These are phyloP conservation scores for Typha latifolia DNA, from an alignment of 176 grass and related monocot species.

Conservation along the genomic window DNA sequence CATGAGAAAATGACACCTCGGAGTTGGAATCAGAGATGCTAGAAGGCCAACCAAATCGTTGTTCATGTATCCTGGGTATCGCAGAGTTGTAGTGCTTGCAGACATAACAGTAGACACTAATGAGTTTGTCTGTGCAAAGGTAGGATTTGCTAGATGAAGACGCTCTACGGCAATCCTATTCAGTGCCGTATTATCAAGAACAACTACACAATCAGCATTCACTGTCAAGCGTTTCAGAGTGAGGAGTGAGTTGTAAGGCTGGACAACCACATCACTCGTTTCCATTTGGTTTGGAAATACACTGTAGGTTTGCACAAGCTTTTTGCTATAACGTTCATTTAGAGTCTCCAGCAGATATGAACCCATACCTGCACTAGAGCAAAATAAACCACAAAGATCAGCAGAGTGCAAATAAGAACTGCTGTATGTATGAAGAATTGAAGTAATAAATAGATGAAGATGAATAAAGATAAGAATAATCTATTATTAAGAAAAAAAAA, in stretches of 20 bases:
- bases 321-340: slow-evolving; percentile 97
- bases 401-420: background rate
- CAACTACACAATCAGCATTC: slow-evolving; percentile 96
- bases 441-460: too few species aligned
- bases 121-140: slow-evolving; percentile 95
- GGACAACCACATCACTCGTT: slow-evolving; percentile 97
- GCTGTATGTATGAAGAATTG: too few species aligned
- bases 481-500: slow-evolving; percentile 1
- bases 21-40: slow-evolving; percentile 89
- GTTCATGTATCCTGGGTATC: slow-evolving; percentile 99
- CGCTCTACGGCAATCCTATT: slow-evolving; percentile 98
- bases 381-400: slow-evolving; percentile 2
- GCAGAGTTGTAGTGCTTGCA: slow-evolving; percentile 93
- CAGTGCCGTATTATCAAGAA: slow-evolving; percentile 95
- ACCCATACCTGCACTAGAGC: slow-evolving; percentile 63
- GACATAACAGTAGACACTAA: slow-evolving; percentile 99
- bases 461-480: background rate
- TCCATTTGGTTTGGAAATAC: slow-evolving; percentile 99
- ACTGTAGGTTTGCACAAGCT: slow-evolving; percentile 97
- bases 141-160: slow-evolving; percentile 88
- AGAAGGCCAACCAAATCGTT: slow-evolving; percentile 97
- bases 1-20: slow-evolving; percentile 99
- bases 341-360: slow-evolving; percentile 95
- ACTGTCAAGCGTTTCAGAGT: slow-evolving; percentile 83
- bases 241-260: slow-evolving; percentile 94